Evolutionary conservation across 164 flowering plant species (phyloP), one percentile per base, ranked within the genome.

Genomic region (Cinnamomum chago): DNA sequence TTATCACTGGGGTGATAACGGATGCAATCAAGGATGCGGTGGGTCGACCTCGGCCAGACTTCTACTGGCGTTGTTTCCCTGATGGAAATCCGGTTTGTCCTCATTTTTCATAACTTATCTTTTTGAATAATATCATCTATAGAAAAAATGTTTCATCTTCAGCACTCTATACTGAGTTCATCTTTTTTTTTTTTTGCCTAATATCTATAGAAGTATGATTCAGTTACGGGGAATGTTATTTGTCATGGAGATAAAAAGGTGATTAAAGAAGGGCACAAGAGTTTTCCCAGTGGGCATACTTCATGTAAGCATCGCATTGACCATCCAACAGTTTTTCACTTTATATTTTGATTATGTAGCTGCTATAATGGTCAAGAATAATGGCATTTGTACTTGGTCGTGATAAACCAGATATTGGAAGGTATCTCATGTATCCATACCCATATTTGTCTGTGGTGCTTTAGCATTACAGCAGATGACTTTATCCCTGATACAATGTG

Each of bases 261-360:
- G 72, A 90, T 94, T 55, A 90, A 81, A 82, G 97, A 94, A 89
- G 98, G 98, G 33, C 88, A 94, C 75, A 94, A 94, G 78, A 92
- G 95, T 82, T 94, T 94, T 74, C 98, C 98, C 5, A 94, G 98
- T 74, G 98, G 98, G 33, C 95, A 92, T 78, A 90, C 98, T 67
- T 93, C 98, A 40, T 86, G 98, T 91, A 85, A 91, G 92, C 62
- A 66, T 47, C 47, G 7, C 22, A 67, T 5, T 67, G 40, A 3
- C 10, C 69, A 67, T 28, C 69, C 60, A 14, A 67, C 33, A 17
- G 24, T 15, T 28, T 13, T 27, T 67, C 33, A 28, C 20, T 68
- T 13, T 55, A 55, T 24, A 7, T 64, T 64, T 22, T 20, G 13
- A 64, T 22, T 64, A 22, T 64, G 25, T 20, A 10, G 67, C 67